phyloP scores from a whole-genome alignment of 148 eudicot species.

The Camellia lanceoleosa region DNA sequence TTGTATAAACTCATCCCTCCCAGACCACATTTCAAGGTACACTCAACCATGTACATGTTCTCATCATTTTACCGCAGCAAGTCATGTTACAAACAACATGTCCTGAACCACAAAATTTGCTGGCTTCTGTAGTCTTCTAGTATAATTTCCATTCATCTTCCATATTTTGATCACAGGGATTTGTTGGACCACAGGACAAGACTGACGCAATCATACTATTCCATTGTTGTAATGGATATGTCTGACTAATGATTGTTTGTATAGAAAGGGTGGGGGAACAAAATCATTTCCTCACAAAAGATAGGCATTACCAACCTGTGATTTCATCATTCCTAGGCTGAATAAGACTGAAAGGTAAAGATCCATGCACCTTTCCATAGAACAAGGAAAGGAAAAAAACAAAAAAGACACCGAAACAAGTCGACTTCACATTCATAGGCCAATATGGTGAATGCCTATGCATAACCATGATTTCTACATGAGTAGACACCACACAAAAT shows the following conservation, averaged over 20 bases:
- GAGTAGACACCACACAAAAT: not conserved
- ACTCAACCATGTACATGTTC: not conserved
- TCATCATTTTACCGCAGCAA: not conserved
- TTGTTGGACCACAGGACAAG: too few species aligned
- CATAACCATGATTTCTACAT: not conserved
- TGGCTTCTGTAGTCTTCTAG: not conserved
- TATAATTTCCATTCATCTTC: not conserved
- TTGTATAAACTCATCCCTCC: not conserved
- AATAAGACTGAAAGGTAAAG: not conserved
- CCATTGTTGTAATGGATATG: not conserved
- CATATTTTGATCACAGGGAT: not conserved
- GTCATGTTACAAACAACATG: not conserved
- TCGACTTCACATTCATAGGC: not conserved
- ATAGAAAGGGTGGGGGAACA: not conserved
- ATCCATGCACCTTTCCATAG: not conserved
- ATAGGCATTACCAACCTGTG: not conserved
- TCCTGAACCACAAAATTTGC: not conserved
- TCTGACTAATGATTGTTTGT: not conserved
- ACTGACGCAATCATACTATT: not conserved
- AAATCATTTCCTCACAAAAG: not conserved
- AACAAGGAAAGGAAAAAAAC: too few species aligned
- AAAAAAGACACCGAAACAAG: not conserved
- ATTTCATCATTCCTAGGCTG: not conserved
- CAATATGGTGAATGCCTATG: not conserved
- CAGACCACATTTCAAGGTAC: not conserved